phyloP scores from a whole-genome alignment of 345 rosid species.

The Euphorbia pulcherrima region DNA sequence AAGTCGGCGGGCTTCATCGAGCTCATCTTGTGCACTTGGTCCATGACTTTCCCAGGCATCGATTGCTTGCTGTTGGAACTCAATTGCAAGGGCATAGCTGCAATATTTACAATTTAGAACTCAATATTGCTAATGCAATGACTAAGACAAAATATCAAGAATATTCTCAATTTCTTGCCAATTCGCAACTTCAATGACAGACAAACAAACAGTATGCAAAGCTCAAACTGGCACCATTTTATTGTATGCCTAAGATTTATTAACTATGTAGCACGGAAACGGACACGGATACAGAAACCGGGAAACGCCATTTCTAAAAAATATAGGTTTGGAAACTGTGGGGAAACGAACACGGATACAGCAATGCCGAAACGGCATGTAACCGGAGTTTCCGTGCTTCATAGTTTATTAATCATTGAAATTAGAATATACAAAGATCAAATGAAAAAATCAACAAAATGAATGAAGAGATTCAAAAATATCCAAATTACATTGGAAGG shows the following conservation, averaged over 20 bases:
- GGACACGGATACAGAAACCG: no score
- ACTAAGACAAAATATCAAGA: background rate
- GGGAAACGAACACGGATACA: no score
- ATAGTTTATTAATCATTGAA: no score
- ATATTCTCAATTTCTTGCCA: slow-evolving; percentile 1
- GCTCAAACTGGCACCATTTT: background rate
- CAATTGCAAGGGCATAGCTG: slow-evolving; percentile 75
- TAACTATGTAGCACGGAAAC: no score
- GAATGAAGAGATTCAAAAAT: no score
- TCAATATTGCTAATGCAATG: background rate
- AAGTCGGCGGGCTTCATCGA: slow-evolving; percentile 48
- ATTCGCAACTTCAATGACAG: background rate
- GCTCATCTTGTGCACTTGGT: slow-evolving; percentile 55
- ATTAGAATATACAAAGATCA: no score
- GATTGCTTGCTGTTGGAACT: slow-evolving; percentile 70
- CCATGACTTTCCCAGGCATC: slow-evolving; percentile 88
- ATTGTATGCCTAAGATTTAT: background rate
- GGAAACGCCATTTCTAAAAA: no score
- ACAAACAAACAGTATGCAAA: background rate
- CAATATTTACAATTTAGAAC: slow-evolving; percentile 22
- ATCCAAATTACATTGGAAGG: background rate
- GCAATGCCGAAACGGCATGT: no score
- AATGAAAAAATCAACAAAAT: no score
- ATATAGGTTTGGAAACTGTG: no score
- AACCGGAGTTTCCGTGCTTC: no score